Evolutionary conservation across 768 basidiomycete species (phyloP).

Genomic region (Bullera alba): DNA sequence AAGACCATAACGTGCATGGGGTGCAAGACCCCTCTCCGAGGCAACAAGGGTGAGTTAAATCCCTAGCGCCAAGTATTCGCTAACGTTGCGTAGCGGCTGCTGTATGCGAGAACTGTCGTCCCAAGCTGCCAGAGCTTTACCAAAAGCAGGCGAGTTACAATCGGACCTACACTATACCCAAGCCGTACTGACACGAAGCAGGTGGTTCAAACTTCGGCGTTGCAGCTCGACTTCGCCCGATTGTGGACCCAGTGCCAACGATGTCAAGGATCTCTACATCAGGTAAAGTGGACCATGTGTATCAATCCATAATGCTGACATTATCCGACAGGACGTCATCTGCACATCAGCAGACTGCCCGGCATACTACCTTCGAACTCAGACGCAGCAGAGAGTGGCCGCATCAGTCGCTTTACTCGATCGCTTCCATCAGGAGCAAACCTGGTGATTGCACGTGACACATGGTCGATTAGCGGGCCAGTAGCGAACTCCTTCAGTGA

Average conservation of each 20-base stretch:
- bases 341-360: conserved; percentile 97
- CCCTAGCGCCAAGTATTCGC: background rate
- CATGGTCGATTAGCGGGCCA: background rate
- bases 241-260: conserved; percentile 98
- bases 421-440: conserved; percentile 60
- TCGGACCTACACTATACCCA: background rate
- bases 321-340: conserved; percentile 67
- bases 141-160: conserved; percentile 66
- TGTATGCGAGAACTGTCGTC: conserved; percentile 87
- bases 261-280: conserved; percentile 96
- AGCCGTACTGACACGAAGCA: conserved; percentile 19
- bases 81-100: conserved; percentile 61
- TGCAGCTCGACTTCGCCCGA: conserved; percentile 85
- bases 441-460: conserved; percentile 28
- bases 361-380: conserved; percentile 97
- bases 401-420: conserved; percentile 71
- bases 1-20: conserved; percentile 91
- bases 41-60: conserved; percentile 63
- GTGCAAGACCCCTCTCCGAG: conserved; percentile 79
- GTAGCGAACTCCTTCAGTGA: background rate
- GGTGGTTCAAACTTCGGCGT: conserved; percentile 59
- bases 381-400: conserved; percentile 94
- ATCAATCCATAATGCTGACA: background rate
- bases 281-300: too few relatives aligned
- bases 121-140: conserved; percentile 79